Conservation (phyloP, 75 land plant genomes). For the Ceratopteris richardii region DNA sequence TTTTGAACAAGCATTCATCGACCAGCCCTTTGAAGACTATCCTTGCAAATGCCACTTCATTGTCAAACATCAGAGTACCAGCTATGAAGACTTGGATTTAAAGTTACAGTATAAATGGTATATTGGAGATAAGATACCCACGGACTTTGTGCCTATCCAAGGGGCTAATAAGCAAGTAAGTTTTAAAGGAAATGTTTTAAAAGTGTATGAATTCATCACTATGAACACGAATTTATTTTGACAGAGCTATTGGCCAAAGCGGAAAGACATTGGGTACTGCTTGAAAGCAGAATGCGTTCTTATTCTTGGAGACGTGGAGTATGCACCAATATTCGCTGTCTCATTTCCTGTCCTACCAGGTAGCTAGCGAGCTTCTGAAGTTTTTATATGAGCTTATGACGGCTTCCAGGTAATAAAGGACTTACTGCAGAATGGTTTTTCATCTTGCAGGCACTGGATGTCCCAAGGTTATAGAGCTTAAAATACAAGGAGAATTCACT, state of each 20-base stretch:
- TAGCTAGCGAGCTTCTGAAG: too few species aligned
- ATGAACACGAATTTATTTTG: not conserved
- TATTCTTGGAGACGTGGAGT: conserved; percentile 13
- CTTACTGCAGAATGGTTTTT: too few species aligned
- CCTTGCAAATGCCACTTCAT: conserved; percentile 20
- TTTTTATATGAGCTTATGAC: too few species aligned
- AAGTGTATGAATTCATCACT: not conserved
- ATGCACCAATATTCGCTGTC: conserved; percentile 20
- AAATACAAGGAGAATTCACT: conserved; percentile 16
- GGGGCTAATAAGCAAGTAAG: conserved; percentile 13
- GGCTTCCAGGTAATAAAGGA: too few species aligned
- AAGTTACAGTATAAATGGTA: conserved; percentile 20
- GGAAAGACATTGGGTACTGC: conserved; percentile 27
- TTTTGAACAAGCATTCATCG: conserved; percentile 15
- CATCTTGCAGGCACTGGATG: conserved; percentile 14
- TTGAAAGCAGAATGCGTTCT: conserved; percentile 24
- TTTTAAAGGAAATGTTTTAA: not conserved
- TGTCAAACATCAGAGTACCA: conserved; percentile 1
- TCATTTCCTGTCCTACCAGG: conserved; percentile 26
- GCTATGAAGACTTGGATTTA: conserved; percentile 12
- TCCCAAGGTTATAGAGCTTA: conserved; percentile 19
- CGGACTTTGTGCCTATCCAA: conserved; percentile 20
- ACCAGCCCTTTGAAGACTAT: conserved; percentile 21
- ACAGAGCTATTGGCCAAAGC: conserved; percentile 25
- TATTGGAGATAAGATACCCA: conserved; percentile 23